Evolutionary conservation across 495 filamentous ascomycete species (phyloP).

Genomic region (Hypoxylon intermedium): DNA sequence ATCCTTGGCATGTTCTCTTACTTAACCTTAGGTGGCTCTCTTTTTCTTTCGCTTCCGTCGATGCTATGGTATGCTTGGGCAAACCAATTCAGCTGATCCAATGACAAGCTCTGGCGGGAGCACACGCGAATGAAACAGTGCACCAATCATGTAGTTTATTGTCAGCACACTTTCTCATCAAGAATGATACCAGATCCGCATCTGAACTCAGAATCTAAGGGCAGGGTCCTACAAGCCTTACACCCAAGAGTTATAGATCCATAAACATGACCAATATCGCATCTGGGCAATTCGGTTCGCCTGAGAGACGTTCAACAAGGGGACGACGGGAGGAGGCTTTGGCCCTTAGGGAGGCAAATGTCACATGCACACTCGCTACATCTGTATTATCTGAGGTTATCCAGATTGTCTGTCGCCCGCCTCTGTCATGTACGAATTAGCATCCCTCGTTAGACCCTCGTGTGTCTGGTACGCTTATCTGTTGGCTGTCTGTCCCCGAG

Average conservation of each 20-base stretch:
- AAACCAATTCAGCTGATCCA: slow-evolving; percentile 15
- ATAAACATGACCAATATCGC: slow-evolving; percentile 3
- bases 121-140: slow-evolving; percentile 26
- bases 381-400: slow-evolving; percentile 33
- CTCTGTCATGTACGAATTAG: slow-evolving; percentile 28
- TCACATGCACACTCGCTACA: slow-evolving; percentile 26
- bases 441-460: slow-evolving; percentile 25
- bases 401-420: slow-evolving; percentile 21
- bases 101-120: slow-evolving; percentile 27
- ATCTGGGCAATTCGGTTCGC: slow-evolving; percentile 14
- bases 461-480: slow-evolving; percentile 34
- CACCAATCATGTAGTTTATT: slow-evolving; percentile 23
- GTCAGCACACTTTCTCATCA: slow-evolving; percentile 29
- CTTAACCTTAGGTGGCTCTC: too few relatives aligned
- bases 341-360: slow-evolving; percentile 6
- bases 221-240: slow-evolving; percentile 31
- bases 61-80: background rate
- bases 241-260: slow-evolving; percentile 1
- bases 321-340: slow-evolving; percentile 11
- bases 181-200: slow-evolving; percentile 19
- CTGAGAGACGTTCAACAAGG: slow-evolving; percentile 3
- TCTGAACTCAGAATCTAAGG: slow-evolving; percentile 23
- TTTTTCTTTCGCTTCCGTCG: slow-evolving; percentile 14
- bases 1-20: too few relatives aligned
- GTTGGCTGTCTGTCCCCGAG: slow-evolving; percentile 29